These are phyloP conservation scores for Geranium incanum DNA, from an alignment of 441 rosid species.

Conservation along the genomic window DNA sequence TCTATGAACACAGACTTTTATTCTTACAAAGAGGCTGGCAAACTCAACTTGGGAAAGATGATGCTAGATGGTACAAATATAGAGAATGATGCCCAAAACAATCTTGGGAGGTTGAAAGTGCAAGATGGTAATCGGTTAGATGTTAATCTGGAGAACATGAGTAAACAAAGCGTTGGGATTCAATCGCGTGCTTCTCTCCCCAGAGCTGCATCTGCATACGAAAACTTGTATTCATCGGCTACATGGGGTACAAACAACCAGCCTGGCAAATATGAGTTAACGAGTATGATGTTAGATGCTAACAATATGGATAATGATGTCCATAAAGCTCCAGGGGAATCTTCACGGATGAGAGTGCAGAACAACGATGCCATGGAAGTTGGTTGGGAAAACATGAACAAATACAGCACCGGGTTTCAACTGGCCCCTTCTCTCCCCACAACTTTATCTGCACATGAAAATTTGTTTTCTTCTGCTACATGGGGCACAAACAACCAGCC, in stretches of 20 bases:
- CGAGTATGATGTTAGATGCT: slow-evolving; percentile 21
- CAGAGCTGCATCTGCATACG: neutral
- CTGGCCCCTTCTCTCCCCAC: too few relatives aligned
- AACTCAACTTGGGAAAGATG: neutral
- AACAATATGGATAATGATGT: neutral
- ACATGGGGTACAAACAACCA: slow-evolving; percentile 16
- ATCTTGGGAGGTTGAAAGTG: neutral
- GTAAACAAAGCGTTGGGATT: slow-evolving; percentile 10
- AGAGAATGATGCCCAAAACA: neutral
- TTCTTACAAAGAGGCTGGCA: neutral
- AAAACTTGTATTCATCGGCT: slow-evolving; percentile 17
- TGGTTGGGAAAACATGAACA: too few relatives aligned
- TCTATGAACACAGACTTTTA: neutral
- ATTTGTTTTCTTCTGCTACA: too few relatives aligned
- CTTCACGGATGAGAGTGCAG: slow-evolving; percentile 16
- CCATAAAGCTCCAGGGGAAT: slow-evolving; percentile 9
- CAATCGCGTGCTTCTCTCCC: slow-evolving; percentile 12
- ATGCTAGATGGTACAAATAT: neutral
- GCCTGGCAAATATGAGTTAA: slow-evolving; percentile 12
- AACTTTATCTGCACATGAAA: too few relatives aligned
- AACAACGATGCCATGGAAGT: slow-evolving; percentile 7
- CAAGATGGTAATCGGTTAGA: neutral
- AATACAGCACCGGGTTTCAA: too few relatives aligned
- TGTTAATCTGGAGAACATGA: neutral
- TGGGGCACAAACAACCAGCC: too few relatives aligned